Conservation (phyloP, 345 rosid species). For the Brassica napus region DNA sequence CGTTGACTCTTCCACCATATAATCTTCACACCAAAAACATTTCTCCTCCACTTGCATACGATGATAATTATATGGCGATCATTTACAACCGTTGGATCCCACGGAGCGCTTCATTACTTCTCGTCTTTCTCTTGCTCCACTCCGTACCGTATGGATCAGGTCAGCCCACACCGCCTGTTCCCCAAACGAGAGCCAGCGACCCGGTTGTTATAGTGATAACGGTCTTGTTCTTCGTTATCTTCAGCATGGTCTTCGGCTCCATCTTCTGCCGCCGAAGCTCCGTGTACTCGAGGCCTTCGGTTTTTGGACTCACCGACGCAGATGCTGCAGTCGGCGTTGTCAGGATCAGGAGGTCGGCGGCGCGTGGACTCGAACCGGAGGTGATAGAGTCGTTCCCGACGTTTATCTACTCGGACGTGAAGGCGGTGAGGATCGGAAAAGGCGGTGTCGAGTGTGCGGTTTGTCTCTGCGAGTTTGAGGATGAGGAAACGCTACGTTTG, state of each 20-base stretch:
- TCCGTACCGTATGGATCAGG: constrained; percentile 28
- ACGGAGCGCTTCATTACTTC: not conserved
- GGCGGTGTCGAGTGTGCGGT: constrained; percentile 77
- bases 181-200: constrained; percentile 42
- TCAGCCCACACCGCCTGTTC: constrained; percentile 15
- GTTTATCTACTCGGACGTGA: constrained; percentile 66
- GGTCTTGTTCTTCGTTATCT: constrained; percentile 53
- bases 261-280: constrained; percentile 60
- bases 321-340: constrained; percentile 33
- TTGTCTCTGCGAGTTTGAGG: constrained; percentile 78
- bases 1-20: constrained; percentile 39
- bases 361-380: constrained; percentile 57
- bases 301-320: constrained; percentile 23
- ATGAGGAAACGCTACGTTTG: constrained; percentile 72
- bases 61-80: constrained; percentile 37
- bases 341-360: constrained; percentile 24
- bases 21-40: constrained; percentile 19
- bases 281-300: constrained; percentile 6
- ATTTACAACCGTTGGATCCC: constrained; percentile 29
- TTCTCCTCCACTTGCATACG: constrained; percentile 24
- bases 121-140: constrained; percentile 34
- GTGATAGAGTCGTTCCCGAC: constrained; percentile 61
- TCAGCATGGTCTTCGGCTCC: constrained; percentile 66
- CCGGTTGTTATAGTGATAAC: constrained; percentile 58
- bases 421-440: constrained; percentile 59